Evolutionary conservation across 371 early-diverging fungal species (phyloP).

Genomic region (Mortierella sp.): DNA sequence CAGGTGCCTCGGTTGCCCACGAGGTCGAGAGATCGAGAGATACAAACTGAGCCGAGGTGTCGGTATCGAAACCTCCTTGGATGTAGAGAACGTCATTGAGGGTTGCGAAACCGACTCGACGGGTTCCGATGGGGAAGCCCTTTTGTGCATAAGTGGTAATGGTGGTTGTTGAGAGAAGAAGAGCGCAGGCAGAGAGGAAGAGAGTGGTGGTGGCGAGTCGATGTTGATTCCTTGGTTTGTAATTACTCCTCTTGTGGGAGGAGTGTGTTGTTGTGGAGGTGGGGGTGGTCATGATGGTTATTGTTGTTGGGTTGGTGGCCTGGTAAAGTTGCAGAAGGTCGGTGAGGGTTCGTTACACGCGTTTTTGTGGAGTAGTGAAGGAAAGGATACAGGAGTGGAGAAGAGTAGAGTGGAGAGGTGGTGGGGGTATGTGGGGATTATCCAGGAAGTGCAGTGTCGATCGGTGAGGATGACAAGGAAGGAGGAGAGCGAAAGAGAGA

Average conservation of each 20-base stretch:
- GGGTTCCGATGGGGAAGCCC: constrained; percentile 14
- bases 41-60: constrained; percentile 14
- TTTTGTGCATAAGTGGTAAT: constrained; percentile 14
- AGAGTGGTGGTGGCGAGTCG: neutral
- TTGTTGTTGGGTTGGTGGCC: neutral
- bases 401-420: neutral
- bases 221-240: neutral
- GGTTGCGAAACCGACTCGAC: constrained; percentile 36
- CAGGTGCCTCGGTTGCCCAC: constrained; percentile 13
- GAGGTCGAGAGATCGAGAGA: constrained; percentile 37
- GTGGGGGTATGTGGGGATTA: neutral
- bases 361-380: neutral
- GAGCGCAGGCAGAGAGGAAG: neutral
- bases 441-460: neutral
- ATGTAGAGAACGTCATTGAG: constrained; percentile 32
- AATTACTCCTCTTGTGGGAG: neutral
- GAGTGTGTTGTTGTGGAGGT: neutral
- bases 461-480: neutral
- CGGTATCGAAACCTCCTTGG: constrained; percentile 37
- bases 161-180: constrained; percentile 2
- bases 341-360: constrained; percentile 7
- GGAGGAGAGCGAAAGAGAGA: too few relatives aligned
- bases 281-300: neutral
- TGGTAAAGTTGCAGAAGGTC: neutral
- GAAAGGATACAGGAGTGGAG: neutral